Evolutionary conservation across 2,329 filamentous ascomycete species (phyloP).

Genomic region (Trichoderma aggressivum): DNA sequence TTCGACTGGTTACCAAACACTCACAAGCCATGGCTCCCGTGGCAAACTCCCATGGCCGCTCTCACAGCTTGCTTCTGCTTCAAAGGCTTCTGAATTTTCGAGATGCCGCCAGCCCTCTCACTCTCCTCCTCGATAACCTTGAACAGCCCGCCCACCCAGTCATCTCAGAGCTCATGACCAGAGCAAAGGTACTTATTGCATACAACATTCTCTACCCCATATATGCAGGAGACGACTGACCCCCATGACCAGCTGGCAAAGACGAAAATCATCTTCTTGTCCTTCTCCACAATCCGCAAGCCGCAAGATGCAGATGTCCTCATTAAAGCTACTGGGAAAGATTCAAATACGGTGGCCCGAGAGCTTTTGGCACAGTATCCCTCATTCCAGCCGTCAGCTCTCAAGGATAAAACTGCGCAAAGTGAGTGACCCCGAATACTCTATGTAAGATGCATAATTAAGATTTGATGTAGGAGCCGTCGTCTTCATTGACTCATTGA

Average conservation of each 20-base stretch:
- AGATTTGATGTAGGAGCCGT: constrained; percentile 56
- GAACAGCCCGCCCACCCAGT: constrained; percentile 75
- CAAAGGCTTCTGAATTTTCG: constrained; percentile 77
- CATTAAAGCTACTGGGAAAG: constrained; percentile 60
- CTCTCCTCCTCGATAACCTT: constrained; percentile 77
- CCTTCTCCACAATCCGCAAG: constrained; percentile 69
- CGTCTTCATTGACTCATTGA: constrained; percentile 76
- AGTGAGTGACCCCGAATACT: constrained; percentile 37
- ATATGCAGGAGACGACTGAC: not conserved
- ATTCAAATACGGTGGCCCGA: constrained; percentile 52
- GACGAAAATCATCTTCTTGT: constrained; percentile 69
- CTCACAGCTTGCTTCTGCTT: constrained; percentile 79
- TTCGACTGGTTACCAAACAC: not conserved
- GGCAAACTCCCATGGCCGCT: constrained; percentile 65
- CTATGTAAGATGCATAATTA: not conserved
- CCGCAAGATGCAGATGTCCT: constrained; percentile 65
- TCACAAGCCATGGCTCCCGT: constrained; percentile 49
- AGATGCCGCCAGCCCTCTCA: constrained; percentile 80
- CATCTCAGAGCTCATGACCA: constrained; percentile 67
- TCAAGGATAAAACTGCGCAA: constrained; percentile 36
- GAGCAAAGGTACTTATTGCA: constrained; percentile 62
- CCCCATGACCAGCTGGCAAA: constrained; percentile 50
- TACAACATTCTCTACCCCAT: not conserved
- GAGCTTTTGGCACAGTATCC: constrained; percentile 57
- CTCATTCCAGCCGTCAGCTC: constrained; percentile 35